These are phyloP conservation scores for Byssoonygena ceratinophila DNA, from an alignment of 2,329 filamentous ascomycete species.

Conservation along the genomic window DNA sequence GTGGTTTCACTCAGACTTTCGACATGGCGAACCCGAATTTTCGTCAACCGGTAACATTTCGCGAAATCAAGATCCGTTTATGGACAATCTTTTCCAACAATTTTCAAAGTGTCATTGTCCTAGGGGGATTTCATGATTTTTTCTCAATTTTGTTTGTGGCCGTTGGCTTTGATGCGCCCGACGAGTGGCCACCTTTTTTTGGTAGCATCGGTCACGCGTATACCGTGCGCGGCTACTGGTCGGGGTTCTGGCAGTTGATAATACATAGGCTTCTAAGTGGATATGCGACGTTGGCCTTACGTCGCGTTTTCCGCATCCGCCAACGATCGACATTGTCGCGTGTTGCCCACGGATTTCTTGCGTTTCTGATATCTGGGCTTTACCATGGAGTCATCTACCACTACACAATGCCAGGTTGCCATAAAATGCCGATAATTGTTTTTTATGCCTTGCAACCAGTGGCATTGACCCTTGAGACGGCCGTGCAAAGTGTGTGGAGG, in stretches of 20 bases:
- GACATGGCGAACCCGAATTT: background rate
- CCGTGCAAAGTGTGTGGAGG: background rate
- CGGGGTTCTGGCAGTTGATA: slow-evolving; percentile 8
- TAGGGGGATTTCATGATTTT: slow-evolving; percentile 4
- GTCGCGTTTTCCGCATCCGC: background rate
- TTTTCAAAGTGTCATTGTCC: background rate
- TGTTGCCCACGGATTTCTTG: background rate
- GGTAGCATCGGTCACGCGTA: slow-evolving; percentile 5
- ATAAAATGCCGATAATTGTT: background rate
- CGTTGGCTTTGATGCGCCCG: slow-evolving; percentile 1
- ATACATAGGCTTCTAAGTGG: slow-evolving; percentile 4
- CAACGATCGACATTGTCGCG: slow-evolving; percentile 1
- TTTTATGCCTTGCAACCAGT: slow-evolving; percentile 9
- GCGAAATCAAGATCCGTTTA: slow-evolving; percentile 1
- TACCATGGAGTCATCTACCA: slow-evolving; percentile 1
- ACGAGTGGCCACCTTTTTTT: slow-evolving; percentile 10
- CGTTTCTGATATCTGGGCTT: slow-evolving; percentile 3
- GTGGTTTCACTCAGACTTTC: background rate
- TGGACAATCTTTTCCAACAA: slow-evolving; percentile 1
- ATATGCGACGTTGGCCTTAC: slow-evolving; percentile 1
- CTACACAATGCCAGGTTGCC: slow-evolving; percentile 1
- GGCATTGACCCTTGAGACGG: background rate
- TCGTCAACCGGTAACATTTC: background rate
- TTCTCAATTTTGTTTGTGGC: slow-evolving; percentile 6
- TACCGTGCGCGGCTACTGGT: slow-evolving; percentile 10